Base-by-base conservation (phyloP, 1,139 yeast species). In the Saccharomycopsis hybrid region DNA sequence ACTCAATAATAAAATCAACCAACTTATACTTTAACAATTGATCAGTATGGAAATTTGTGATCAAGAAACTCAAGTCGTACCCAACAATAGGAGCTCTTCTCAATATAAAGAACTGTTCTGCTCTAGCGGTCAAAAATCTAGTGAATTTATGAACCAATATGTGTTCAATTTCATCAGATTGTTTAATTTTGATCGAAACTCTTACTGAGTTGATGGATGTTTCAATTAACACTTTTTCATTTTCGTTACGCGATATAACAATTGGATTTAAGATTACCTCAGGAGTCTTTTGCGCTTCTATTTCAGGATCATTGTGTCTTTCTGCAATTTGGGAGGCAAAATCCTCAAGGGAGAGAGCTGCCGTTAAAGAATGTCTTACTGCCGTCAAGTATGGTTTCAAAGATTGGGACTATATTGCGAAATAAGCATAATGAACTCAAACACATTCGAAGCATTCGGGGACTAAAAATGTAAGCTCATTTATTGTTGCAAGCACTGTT, bases 221-320 rank as follows among this genome's bases (percentile, higher is more conserved):
- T 66, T 92, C 99, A 61, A 92, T 92, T 59, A 92, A 71, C 41
- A 92, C 95, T 63, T 81, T 80, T 67, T 92, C 99, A 62, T 88
- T 85, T 64, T 90, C 97, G 64, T 94, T 92, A 69, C 99, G 80
- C 3, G 96, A 84, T 59, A 92, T 84, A 55, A 83, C 78, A 82
- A 92, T 82, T 32, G 97, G 94, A 62, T 90, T 90, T 62, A 92
- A 74, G 55, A 92, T 70, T 54, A 92, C 84, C 66, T 90, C 97
- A 7, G 85, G 84, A 44, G 85, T 74, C 58, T 78, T 77, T 58
- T 84, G 81, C 43, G 86, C 92, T 67, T 92, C 99, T 47, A 92
- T 84, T 66, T 92, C 99, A 3, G 99, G 99, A 57, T 94, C 79
- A 69, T 92, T 92, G 72, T 92, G 98, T 68, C 99, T 84, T 70